Evolutionary conservation across 371 early-diverging fungal genomes (phyloP).

Genomic region (Choanephora cucurbitarum): DNA sequence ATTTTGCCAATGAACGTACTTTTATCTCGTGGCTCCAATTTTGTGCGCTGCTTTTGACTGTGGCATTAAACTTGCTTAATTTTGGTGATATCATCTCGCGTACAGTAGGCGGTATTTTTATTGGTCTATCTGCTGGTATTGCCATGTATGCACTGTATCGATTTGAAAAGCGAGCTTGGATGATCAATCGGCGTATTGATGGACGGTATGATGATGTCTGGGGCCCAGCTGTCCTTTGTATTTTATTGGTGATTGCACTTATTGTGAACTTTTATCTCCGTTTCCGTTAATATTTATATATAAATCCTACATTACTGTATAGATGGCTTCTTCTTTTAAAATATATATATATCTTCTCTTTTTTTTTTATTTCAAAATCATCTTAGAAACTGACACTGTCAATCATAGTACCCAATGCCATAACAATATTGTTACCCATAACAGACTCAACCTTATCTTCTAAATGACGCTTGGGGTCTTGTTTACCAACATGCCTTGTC

Average conservation of each 20-base stretch:
- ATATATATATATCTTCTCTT: slow-evolving; percentile 7
- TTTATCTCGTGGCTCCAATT: slow-evolving; percentile 90
- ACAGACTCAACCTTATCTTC: slow-evolving; percentile 87
- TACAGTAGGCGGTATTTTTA: slow-evolving; percentile 51
- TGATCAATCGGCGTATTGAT: slow-evolving; percentile 54
- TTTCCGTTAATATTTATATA: slow-evolving; percentile 17
- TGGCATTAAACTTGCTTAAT: slow-evolving; percentile 80
- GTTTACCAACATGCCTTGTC: slow-evolving; percentile 97
- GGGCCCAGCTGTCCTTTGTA: slow-evolving; percentile 83
- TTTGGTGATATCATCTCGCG: slow-evolving; percentile 63
- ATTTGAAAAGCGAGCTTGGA: slow-evolving; percentile 85
- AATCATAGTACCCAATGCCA: slow-evolving; percentile 90
- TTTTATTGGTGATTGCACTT: slow-evolving; percentile 65
- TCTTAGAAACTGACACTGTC: slow-evolving; percentile 77
- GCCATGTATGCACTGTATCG: slow-evolving; percentile 85
- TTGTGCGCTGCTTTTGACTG: slow-evolving; percentile 71
- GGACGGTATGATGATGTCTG: slow-evolving; percentile 60
- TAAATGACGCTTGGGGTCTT: slow-evolving; percentile 98
- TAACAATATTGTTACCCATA: slow-evolving; percentile 95
- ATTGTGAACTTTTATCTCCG: slow-evolving; percentile 37
- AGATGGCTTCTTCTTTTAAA: too few relatives aligned
- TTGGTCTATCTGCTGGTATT: slow-evolving; percentile 70
- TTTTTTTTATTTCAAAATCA: slow-evolving; percentile 2
- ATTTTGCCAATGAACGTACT: slow-evolving; percentile 95
- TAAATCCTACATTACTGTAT: too few relatives aligned